These are phyloP conservation scores for Discostella stelligera DNA, from an alignment of 352 stramenopile species.

Conservation along the genomic window DNA sequence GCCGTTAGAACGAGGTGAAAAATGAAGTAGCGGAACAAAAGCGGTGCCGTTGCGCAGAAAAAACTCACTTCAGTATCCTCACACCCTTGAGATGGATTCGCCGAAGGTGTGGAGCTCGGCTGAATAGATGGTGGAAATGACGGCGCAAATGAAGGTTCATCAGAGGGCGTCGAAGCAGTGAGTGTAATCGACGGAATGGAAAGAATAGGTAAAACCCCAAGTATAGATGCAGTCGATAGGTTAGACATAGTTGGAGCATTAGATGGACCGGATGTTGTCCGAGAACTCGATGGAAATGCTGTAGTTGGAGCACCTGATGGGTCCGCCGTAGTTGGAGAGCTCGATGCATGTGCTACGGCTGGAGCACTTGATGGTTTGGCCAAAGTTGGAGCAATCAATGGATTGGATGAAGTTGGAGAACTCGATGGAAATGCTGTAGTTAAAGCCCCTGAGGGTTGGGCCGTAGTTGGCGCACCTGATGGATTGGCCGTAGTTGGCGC, in stretches of 20 bases:
- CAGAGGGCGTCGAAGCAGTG: neutral
- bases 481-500: neutral
- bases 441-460: neutral
- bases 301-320: neutral
- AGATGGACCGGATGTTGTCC: neutral
- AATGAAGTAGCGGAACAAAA: constrained; percentile 4
- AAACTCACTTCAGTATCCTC: constrained; percentile 30
- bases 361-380: neutral
- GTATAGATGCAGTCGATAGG: no score
- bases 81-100: constrained; percentile 30
- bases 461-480: neutral
- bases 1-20: neutral
- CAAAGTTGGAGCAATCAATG: neutral
- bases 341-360: neutral
- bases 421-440: constrained; percentile 6
- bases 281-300: constrained; percentile 3
- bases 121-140: neutral
- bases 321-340: neutral
- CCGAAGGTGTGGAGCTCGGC: neutral
- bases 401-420: neutral
- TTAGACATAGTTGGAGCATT: no score
- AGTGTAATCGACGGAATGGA: constrained; percentile 9
- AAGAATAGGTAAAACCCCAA: neutral
- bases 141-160: constrained; percentile 7
- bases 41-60: constrained; percentile 6